Evolutionary conservation across 768 basidiomycete genomes (phyloP), one percentile per base, ranked within the genome.

Genomic region (Leccinellum luteum): DNA sequence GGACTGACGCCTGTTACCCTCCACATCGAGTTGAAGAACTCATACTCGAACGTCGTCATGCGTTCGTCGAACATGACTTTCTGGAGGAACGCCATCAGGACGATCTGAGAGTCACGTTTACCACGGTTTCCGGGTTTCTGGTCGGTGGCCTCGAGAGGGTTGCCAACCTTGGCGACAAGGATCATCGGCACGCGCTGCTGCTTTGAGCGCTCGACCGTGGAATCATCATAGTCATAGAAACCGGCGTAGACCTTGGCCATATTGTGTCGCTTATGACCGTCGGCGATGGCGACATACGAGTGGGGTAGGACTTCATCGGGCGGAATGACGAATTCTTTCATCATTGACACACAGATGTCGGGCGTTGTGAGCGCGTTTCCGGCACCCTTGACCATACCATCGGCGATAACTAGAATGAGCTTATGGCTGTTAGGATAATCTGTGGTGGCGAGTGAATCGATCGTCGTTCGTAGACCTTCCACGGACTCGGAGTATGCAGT

Each of bases 11-110:
- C 97, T 15, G 95, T 96, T 44, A 85, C 89, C 54, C 96, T 79
- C 97, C 97, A 99, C 19, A 98, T 79, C 53, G 93, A 87, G 75
- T 99, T 99, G 86, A 99, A 99, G 74, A 98, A 98, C 75, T 98
- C 97, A 73, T 98, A 98, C 76, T 98, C 97, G 71, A 99, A 95
- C 54, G 92, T 96, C 60, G 96, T 97, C 96, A 99, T 98, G 52
- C 97, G 86, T 78, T 99, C 97, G 74, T 99, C 97, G 65, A 98
- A 98, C 95, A 99, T 97, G 66, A 98, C 94, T 73, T 97, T 98
- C 74, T 99, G 97, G 70, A 98, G 78, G 81, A 98, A 98, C 19
- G 83, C 82, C 97, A 99, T 99, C 59, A 98, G 79, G 51, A 99
- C 89, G 66, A 99, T 95, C 74, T 99, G 97, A 69, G 87, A 90